phyloP scores from a whole-genome alignment of 2,329 filamentous ascomycete genomes.

The Fusarium duplospermum region DNA sequence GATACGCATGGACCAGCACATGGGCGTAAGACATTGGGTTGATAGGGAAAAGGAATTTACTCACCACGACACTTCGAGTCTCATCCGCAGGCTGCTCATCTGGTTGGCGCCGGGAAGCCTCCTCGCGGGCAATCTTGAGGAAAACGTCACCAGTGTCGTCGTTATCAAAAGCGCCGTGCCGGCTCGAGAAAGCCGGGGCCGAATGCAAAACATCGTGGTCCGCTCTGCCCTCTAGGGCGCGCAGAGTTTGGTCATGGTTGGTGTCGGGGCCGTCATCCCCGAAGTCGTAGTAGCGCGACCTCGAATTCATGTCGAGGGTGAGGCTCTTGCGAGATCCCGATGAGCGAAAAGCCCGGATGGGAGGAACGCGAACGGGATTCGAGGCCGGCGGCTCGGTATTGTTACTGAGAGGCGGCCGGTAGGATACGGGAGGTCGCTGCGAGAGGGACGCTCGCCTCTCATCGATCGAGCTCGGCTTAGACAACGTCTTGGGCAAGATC shows the following conservation, averaged over 20 bases:
- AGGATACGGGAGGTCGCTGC: slow-evolving; percentile 62
- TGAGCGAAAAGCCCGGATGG: slow-evolving; percentile 67
- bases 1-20: slow-evolving; percentile 16
- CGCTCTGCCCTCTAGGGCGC: slow-evolving; percentile 60
- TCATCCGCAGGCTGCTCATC: slow-evolving; percentile 51
- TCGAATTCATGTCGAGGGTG: slow-evolving; percentile 64
- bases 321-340: slow-evolving; percentile 68
- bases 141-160: slow-evolving; percentile 71
- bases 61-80: slow-evolving; percentile 58
- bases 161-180: slow-evolving; percentile 50
- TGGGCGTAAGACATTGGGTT: slow-evolving; percentile 18
- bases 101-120: slow-evolving; percentile 53
- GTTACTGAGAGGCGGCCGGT: slow-evolving; percentile 54
- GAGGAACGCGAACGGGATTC: slow-evolving; percentile 58
- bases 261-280: slow-evolving; percentile 57
- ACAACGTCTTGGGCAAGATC: slow-evolving; percentile 57
- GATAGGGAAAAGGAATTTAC: slow-evolving; percentile 44
- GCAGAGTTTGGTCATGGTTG: slow-evolving; percentile 62
- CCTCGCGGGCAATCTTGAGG: slow-evolving; percentile 68
- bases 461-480: slow-evolving; percentile 56
- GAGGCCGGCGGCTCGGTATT: slow-evolving; percentile 48
- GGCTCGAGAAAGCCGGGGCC: slow-evolving; percentile 55
- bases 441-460: slow-evolving; percentile 57
- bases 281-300: slow-evolving; percentile 56
- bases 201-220: slow-evolving; percentile 47